Evolutionary conservation across 2,329 filamentous ascomycete species (phyloP).

Genomic region (Arthrobotrys pseudoclavata): DNA sequence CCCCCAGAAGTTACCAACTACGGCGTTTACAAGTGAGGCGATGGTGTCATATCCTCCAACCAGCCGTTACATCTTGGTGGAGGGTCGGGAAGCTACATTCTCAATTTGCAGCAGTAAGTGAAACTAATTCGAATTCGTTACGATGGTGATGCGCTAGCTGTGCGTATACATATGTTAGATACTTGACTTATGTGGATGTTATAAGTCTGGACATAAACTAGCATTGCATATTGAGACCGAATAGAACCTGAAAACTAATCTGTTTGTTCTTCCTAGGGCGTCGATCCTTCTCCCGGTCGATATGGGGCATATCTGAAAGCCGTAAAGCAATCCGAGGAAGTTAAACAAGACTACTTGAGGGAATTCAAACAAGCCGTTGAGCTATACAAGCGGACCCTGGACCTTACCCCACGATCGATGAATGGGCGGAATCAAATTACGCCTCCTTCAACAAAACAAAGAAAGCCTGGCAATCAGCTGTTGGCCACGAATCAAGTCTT

Average conservation of each 20-base stretch:
- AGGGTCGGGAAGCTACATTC: constrained; percentile 29
- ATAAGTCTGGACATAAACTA: not conserved
- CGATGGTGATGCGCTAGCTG: not conserved
- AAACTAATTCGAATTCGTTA: too few species aligned
- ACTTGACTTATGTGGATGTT: constrained; percentile 25
- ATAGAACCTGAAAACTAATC: not conserved
- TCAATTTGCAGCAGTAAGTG: constrained; percentile 21
- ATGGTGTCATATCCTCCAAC: constrained; percentile 22
- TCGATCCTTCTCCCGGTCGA: constrained; percentile 7
- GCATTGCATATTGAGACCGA: not conserved
- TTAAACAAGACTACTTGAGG: constrained; percentile 2
- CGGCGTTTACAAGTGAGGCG: constrained; percentile 31
- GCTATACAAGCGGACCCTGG: constrained; percentile 5
- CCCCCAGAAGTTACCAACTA: constrained; percentile 36
- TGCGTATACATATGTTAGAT: constrained; percentile 6
- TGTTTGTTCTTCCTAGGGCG: not conserved
- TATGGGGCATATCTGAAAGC: constrained; percentile 20
- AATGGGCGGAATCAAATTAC: constrained; percentile 28
- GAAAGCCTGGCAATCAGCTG: constrained; percentile 17
- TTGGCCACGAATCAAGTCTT: constrained; percentile 14
- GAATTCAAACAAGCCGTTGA: constrained; percentile 10
- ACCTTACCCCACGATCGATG: constrained; percentile 20
- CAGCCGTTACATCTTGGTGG: constrained; percentile 24
- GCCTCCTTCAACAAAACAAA: constrained; percentile 19
- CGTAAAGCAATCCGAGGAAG: not conserved